Conservation (phyloP, 352 stramenopile species). For the Blastocystis sp. region DNA sequence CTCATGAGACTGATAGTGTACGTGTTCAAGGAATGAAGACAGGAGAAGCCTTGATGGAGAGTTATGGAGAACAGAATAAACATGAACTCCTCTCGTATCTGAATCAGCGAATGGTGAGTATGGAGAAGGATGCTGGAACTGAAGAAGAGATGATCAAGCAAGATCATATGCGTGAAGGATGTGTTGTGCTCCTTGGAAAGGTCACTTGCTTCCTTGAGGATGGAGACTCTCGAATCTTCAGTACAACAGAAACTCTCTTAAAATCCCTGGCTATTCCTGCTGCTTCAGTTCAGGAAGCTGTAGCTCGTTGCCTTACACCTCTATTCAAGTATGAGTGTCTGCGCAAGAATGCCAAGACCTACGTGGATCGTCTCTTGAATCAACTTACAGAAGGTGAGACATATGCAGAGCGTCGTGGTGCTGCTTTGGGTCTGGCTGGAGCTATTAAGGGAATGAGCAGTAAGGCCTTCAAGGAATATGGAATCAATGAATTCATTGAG, state of each 20-base stretch:
- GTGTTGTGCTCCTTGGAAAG: slow-evolving; percentile 79
- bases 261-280: slow-evolving; percentile 81
- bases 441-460: slow-evolving; percentile 98
- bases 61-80: slow-evolving; percentile 58
- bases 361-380: slow-evolving; percentile 74
- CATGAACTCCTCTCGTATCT: slow-evolving; percentile 58
- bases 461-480: slow-evolving; percentile 89
- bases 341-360: slow-evolving; percentile 72
- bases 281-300: slow-evolving; percentile 82
- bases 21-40: slow-evolving; percentile 51
- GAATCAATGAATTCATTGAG: slow-evolving; percentile 82
- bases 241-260: slow-evolving; percentile 77
- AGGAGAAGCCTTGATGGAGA: slow-evolving; percentile 61
- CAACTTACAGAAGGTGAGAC: slow-evolving; percentile 73
- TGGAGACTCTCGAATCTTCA: slow-evolving; percentile 77
- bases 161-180: slow-evolving; percentile 79
- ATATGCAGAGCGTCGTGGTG: slow-evolving; percentile 77
- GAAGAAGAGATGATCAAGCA: slow-evolving; percentile 63
- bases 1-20: background rate
- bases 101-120: slow-evolving; percentile 2
- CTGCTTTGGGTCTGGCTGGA: slow-evolving; percentile 90
- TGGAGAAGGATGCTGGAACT: slow-evolving; percentile 5
- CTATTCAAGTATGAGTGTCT: slow-evolving; percentile 73
- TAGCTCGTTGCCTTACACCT: slow-evolving; percentile 79
- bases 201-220: slow-evolving; percentile 81